Evolutionary conservation across 805 yeast species (phyloP).

Genomic region (Ogataea pignaliae): DNA sequence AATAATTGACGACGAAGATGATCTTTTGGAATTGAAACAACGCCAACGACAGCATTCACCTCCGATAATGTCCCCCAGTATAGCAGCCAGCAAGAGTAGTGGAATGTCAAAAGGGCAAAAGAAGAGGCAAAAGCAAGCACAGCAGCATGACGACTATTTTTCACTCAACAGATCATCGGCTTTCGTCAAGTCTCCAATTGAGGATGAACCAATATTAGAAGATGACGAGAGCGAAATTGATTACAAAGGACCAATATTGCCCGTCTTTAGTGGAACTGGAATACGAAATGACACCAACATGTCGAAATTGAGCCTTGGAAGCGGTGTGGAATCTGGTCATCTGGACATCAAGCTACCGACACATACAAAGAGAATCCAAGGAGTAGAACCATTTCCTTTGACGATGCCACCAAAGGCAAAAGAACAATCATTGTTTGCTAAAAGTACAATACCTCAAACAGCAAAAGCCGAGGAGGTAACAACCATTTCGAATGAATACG

Average conservation of each 20-base stretch:
- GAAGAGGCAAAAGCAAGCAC: not conserved
- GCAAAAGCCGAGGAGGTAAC: not conserved
- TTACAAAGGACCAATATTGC: conserved; percentile 22
- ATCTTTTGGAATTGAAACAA: no score
- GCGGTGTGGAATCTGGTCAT: no score
- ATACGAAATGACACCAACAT: not conserved
- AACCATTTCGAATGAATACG: not conserved
- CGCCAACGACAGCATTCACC: no score
- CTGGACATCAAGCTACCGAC: no score
- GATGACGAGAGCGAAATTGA: conserved; percentile 28
- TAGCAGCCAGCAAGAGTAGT: no score
- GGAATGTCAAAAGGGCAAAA: not conserved
- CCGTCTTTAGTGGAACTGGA: conserved; percentile 13
- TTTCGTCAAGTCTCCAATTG: conserved; percentile 13
- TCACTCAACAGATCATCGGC: conserved; percentile 3
- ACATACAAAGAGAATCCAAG: no score
- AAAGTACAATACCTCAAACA: not conserved
- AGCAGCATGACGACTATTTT: conserved; percentile 5
- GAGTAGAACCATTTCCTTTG: no score
- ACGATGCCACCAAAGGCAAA: no score
- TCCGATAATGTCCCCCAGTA: no score
- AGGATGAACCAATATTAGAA: conserved; percentile 26
- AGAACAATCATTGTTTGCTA: not conserved
- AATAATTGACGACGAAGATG: no score
- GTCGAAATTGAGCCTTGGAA: no score